Percentiles rank a stretch among this genome's conserved stretches.
Evolutionary conservation across 495 filamentous ascomycete species (phyloP).

Genomic region (Hypoxylon intermedium): DNA sequence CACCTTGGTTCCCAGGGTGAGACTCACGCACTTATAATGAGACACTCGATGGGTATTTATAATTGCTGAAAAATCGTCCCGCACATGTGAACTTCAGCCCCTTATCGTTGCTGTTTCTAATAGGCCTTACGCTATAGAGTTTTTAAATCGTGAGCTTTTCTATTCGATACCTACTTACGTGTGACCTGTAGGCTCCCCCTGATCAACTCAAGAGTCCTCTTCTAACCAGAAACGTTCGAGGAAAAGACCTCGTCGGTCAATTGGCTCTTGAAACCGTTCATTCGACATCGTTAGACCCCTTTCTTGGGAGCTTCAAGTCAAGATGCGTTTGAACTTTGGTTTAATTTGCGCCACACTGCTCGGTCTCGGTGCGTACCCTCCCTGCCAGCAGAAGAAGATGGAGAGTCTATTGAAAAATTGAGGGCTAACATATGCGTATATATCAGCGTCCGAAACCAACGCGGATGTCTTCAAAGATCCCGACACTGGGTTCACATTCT

Average conservation of each 20-base stretch:
- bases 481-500: slow-evolving; percentile 60
- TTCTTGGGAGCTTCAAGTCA: slow-evolving; percentile 11
- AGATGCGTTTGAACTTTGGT: slow-evolving; percentile 38
- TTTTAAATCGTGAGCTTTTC: background rate
- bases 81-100: slow-evolving; percentile 24
- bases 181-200: slow-evolving; percentile 19
- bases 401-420: background rate
- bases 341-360: slow-evolving; percentile 34
- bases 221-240: too few relatives aligned
- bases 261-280: background rate
- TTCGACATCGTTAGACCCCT: background rate
- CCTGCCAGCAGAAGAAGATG: background rate
- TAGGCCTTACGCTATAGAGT: slow-evolving; percentile 8
- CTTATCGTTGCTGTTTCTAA: slow-evolving; percentile 16
- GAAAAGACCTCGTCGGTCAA: background rate
- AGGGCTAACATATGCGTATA: slow-evolving; percentile 13
- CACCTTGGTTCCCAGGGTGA: slow-evolving; percentile 8
- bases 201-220: too few relatives aligned
- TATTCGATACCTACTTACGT: slow-evolving; percentile 11
- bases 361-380: slow-evolving; percentile 37
- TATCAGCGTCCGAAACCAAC: slow-evolving; percentile 21
- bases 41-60: slow-evolving; percentile 37
- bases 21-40: slow-evolving; percentile 19
- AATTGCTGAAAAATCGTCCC: slow-evolving; percentile 6
- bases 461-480: slow-evolving; percentile 50